Evolutionary conservation across 2,329 filamentous ascomycete genomes (phyloP).

Genomic region (Penicillium rolfsii): DNA sequence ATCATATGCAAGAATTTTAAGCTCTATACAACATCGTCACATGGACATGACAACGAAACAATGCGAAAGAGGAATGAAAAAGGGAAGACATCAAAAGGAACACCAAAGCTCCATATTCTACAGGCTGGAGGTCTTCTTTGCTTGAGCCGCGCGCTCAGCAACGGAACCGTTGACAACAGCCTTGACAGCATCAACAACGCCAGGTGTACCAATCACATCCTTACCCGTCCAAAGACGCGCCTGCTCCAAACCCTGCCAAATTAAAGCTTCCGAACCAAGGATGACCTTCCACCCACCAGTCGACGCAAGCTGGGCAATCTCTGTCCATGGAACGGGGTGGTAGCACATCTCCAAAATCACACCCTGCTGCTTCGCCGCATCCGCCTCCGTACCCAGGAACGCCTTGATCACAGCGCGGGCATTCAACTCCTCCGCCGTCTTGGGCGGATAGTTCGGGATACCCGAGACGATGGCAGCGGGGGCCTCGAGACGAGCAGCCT

Average conservation of each 20-base stretch:
- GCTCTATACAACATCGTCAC: constrained; percentile 26
- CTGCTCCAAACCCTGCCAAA: constrained; percentile 77
- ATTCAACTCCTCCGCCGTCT: constrained; percentile 63
- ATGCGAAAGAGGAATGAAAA: constrained; percentile 6
- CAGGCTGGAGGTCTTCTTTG: constrained; percentile 31
- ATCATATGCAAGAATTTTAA: constrained; percentile 27
- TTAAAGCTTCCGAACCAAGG: constrained; percentile 74
- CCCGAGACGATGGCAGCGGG: constrained; percentile 73
- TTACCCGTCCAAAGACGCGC: constrained; percentile 65
- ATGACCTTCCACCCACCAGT: constrained; percentile 72
- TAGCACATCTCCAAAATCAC: constrained; percentile 83
- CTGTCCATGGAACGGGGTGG: constrained; percentile 71
- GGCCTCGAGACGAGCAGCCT: constrained; percentile 61
- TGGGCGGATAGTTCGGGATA: constrained; percentile 75
- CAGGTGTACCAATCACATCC: constrained; percentile 60
- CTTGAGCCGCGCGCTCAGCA: constrained; percentile 41
- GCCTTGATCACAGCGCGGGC: constrained; percentile 58
- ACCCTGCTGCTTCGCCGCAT: constrained; percentile 57
- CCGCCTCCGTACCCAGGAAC: constrained; percentile 37
- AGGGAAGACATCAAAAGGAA: constrained; percentile 5
- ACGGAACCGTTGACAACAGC: constrained; percentile 53
- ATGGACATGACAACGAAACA: constrained; percentile 5
- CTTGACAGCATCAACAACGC: constrained; percentile 60
- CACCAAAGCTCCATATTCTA: constrained; percentile 11
- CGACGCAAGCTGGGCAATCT: constrained; percentile 64